These are phyloP conservation scores for Talaromyces piceae DNA, from an alignment of 2,329 filamentous ascomycete species.

Conservation along the genomic window DNA sequence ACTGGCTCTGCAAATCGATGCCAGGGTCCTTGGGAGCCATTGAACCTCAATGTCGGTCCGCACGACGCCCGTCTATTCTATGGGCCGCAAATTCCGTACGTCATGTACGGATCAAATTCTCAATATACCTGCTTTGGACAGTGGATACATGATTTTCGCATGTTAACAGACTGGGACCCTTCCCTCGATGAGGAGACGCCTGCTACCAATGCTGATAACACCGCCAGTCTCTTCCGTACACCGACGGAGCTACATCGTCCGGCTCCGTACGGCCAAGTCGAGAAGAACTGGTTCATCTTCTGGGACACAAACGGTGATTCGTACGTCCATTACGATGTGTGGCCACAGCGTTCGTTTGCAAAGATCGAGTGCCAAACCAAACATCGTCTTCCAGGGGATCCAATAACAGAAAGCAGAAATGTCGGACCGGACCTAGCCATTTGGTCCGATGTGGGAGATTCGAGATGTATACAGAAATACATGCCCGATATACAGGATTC, in stretches of 20 bases:
- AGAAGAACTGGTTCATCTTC: slow-evolving; percentile 59
- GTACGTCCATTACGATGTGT: slow-evolving; percentile 49
- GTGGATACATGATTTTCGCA: slow-evolving; percentile 49
- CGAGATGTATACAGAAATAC: slow-evolving; percentile 40
- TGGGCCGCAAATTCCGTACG: slow-evolving; percentile 44
- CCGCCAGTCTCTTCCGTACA: slow-evolving; percentile 27
- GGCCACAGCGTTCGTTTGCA: slow-evolving; percentile 45
- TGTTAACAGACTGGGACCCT: slow-evolving; percentile 40
- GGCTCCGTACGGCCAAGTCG: slow-evolving; percentile 36
- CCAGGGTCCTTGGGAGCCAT: slow-evolving; percentile 35
- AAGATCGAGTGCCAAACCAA: slow-evolving; percentile 22
- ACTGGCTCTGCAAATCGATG: slow-evolving; percentile 39
- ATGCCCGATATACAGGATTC: slow-evolving; percentile 34
- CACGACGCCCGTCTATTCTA: slow-evolving; percentile 54
- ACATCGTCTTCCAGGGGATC: slow-evolving; percentile 31
- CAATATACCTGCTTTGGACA: slow-evolving; percentile 49
- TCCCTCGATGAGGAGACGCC: slow-evolving; percentile 12
- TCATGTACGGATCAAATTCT: slow-evolving; percentile 52
- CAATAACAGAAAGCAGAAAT: slow-evolving; percentile 5
- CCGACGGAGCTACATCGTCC: slow-evolving; percentile 49
- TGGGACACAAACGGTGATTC: slow-evolving; percentile 44
- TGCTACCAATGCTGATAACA: not conserved
- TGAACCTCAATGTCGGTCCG: slow-evolving; percentile 44
- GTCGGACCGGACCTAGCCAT: slow-evolving; percentile 43
- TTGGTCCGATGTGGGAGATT: slow-evolving; percentile 31